Evolutionary conservation across 2,329 filamentous ascomycete genomes (phyloP).

Genomic region (Clonostachys solani): DNA sequence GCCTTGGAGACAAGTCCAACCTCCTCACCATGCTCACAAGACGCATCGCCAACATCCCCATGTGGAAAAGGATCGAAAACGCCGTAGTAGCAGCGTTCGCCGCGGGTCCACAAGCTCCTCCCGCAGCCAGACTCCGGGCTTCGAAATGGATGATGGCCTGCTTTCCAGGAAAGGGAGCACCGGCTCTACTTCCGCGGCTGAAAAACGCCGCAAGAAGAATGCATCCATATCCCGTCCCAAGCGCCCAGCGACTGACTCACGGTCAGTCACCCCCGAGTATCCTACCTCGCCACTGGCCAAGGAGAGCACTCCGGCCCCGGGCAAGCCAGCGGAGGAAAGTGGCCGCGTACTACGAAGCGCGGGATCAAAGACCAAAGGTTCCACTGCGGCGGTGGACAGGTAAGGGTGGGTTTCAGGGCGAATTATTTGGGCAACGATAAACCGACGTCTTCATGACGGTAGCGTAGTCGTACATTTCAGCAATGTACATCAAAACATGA

Average conservation of each 20-base stretch:
- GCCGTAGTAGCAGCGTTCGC: slow-evolving; percentile 47
- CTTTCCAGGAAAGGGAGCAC: slow-evolving; percentile 40
- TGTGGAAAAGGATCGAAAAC: slow-evolving; percentile 40
- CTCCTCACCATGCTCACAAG: slow-evolving; percentile 21
- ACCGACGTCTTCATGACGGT: too few relatives aligned
- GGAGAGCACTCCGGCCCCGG: slow-evolving; percentile 31
- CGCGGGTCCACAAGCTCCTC: slow-evolving; percentile 47
- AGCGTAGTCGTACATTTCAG: too few relatives aligned
- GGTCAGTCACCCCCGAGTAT: slow-evolving; percentile 50
- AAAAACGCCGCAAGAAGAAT: slow-evolving; percentile 44
- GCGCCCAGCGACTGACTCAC: slow-evolving; percentile 35
- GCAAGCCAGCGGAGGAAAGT: slow-evolving; percentile 11
- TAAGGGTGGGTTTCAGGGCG: too few relatives aligned
- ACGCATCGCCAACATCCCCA: slow-evolving; percentile 27
- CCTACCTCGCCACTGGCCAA: slow-evolving; percentile 44
- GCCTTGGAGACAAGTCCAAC: slow-evolving; percentile 50
- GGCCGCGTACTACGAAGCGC: slow-evolving; percentile 13
- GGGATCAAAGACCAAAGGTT: slow-evolving; percentile 4
- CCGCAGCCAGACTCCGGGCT: slow-evolving; percentile 42
- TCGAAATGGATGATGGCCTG: slow-evolving; percentile 32
- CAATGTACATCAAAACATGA: too few relatives aligned
- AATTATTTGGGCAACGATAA: too few relatives aligned
- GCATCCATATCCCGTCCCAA: slow-evolving; percentile 23
- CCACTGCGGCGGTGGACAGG: background rate
- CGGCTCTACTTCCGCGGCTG: slow-evolving; percentile 19